A percentile compares a stretch with the other conserved stretches of the same genome.
Conservation (phyloP, 371 early-diverging fungal species). For the Mucor velutinosus region DNA sequence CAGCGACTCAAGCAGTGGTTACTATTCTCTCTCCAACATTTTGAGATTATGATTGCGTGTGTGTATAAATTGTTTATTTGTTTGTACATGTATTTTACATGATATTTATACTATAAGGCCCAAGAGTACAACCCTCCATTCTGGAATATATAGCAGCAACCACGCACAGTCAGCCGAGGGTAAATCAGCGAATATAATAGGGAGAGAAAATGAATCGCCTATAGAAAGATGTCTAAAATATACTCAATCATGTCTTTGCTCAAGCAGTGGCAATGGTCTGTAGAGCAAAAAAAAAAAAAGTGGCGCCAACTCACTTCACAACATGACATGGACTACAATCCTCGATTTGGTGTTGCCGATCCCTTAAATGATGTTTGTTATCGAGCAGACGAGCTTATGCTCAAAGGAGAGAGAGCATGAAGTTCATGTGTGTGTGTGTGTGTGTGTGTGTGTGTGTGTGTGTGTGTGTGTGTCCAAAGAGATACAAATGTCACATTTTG, state of each 20-base stretch:
- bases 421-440: not conserved
- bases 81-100: not conserved
- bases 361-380: not conserved
- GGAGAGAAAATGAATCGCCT: not conserved
- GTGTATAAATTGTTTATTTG: not conserved
- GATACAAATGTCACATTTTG: not conserved
- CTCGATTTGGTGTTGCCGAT: conserved; percentile 17
- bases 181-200: not conserved
- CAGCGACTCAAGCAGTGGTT: not conserved
- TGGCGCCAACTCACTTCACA: conserved; percentile 18
- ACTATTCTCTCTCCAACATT: not conserved
- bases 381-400: not conserved
- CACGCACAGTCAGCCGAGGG: not conserved
- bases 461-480: not conserved
- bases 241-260: not conserved
- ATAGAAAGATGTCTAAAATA: not conserved
- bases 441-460: not conserved
- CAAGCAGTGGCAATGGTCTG: not conserved
- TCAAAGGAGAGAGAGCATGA: not conserved
- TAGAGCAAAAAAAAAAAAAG: not conserved
- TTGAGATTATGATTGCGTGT: not conserved
- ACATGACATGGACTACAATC: not conserved
- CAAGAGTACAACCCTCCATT: not conserved
- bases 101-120: not conserved
- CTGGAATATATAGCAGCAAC: not conserved